These are phyloP conservation scores for Trichoderma virens DNA, from an alignment of 495 filamentous ascomycete species.

Conservation along the genomic window DNA sequence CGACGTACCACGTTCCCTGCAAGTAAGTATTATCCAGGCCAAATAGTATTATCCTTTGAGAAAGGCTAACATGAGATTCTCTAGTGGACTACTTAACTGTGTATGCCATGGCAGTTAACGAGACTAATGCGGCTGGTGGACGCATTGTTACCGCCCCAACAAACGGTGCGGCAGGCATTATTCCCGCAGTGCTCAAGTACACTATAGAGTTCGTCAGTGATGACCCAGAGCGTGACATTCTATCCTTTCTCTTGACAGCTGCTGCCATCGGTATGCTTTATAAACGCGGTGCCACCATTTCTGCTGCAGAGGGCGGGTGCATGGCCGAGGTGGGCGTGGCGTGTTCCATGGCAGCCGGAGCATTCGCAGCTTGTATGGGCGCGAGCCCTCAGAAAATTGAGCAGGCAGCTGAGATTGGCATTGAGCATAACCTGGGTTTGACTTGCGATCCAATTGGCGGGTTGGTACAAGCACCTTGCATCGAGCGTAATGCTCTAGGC, in stretches of 20 bases:
- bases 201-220: conserved; percentile 29
- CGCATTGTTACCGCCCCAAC: conserved; percentile 32
- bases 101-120: conserved; percentile 30
- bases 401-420: conserved; percentile 30
- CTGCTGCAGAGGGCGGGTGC: conserved; percentile 28
- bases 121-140: conserved; percentile 29
- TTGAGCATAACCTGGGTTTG: conserved; percentile 29
- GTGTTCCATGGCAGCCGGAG: conserved; percentile 31
- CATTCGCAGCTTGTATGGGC: conserved; percentile 30
- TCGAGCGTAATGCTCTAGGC: conserved; percentile 29
- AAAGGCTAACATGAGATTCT: background rate
- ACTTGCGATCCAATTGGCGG: conserved; percentile 30
- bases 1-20: conserved; percentile 29
- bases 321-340: conserved; percentile 34
- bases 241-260: conserved; percentile 28
- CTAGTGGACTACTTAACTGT: conserved; percentile 26
- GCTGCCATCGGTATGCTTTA: conserved; percentile 31
- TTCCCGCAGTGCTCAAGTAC: conserved; percentile 29
- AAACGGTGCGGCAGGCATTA: conserved; percentile 30
- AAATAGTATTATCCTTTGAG: background rate
- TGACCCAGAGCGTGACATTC: conserved; percentile 26
- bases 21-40: background rate
- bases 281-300: conserved; percentile 30
- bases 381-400: conserved; percentile 28
- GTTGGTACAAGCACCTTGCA: conserved; percentile 27